phyloP scores from a whole-genome alignment of 2,329 filamentous ascomycete species.

The Hirsutella rhossiliensis region DNA sequence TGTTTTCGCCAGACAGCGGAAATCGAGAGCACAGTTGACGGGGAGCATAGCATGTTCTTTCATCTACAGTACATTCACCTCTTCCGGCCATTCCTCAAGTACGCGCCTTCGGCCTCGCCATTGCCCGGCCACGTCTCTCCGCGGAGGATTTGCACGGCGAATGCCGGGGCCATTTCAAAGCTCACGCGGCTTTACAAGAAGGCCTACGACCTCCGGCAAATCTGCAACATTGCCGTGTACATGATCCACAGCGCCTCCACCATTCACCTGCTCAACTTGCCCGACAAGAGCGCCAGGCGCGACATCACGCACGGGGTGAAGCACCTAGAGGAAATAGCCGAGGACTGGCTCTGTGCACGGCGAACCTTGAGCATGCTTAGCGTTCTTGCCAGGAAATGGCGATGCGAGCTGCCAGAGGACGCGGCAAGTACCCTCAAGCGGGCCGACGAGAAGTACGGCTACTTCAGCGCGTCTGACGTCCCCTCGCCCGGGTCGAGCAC shows the following conservation, averaged over 20 bases:
- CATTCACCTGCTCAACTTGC: constrained; percentile 85
- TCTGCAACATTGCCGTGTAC: constrained; percentile 94
- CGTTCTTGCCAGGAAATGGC: constrained; percentile 80
- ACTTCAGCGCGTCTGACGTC: constrained; percentile 50
- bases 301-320: constrained; percentile 87
- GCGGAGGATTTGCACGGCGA: constrained; percentile 79
- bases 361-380: constrained; percentile 77
- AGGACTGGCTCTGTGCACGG: constrained; percentile 84
- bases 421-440: constrained; percentile 63
- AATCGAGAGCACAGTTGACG: background rate
- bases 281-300: constrained; percentile 78
- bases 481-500: constrained; percentile 36
- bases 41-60: constrained; percentile 73
- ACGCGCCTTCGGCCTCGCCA: constrained; percentile 68
- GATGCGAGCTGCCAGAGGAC: constrained; percentile 75
- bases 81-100: constrained; percentile 90
- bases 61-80: constrained; percentile 92
- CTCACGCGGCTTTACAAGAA: constrained; percentile 91
- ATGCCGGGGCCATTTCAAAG: constrained; percentile 82
- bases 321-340: constrained; percentile 88
- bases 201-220: constrained; percentile 79
- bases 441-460: constrained; percentile 69
- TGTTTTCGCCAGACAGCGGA: background rate
- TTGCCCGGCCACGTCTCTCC: constrained; percentile 81
- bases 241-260: constrained; percentile 91